phyloP scores from a whole-genome alignment of 1,139 yeast species.

The Fermentozyma sake region DNA sequence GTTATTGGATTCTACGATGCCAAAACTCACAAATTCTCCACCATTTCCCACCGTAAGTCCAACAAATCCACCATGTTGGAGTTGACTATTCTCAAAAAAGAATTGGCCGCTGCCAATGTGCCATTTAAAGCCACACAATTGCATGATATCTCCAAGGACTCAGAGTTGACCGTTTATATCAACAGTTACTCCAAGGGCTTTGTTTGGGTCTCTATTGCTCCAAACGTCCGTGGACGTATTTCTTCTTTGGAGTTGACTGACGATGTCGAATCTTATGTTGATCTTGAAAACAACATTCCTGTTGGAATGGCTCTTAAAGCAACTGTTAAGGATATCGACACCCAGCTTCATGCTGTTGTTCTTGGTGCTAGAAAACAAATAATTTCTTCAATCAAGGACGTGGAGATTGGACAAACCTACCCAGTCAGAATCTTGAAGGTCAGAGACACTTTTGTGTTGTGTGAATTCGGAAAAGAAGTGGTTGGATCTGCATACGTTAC shows the following conservation, averaged over 20 bases:
- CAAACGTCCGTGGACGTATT: conserved; percentile 63
- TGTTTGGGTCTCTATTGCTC: conserved; percentile 69
- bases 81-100: conserved; percentile 48
- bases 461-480: conserved; percentile 59
- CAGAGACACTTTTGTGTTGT: conserved; percentile 58
- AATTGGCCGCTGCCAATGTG: conserved; percentile 17
- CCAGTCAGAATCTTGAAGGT: conserved; percentile 67
- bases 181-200: conserved; percentile 50
- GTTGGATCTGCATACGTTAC: conserved; percentile 68
- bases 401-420: conserved; percentile 52
- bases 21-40: conserved; percentile 63
- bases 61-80: conserved; percentile 61
- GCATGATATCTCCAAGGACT: conserved; percentile 39
- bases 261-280: conserved; percentile 46
- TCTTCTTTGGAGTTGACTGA: conserved; percentile 63
- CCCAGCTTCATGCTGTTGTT: conserved; percentile 46
- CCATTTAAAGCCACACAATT: conserved; percentile 28
- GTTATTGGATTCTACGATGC: conserved; percentile 78
- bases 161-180: conserved; percentile 45
- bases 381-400: conserved; percentile 44
- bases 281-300: conserved; percentile 56
- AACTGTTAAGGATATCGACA: conserved; percentile 50
- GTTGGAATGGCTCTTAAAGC: conserved; percentile 68
- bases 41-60: conserved; percentile 56
- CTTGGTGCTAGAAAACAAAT: conserved; percentile 47